These are phyloP conservation scores for Hypoxylon fragiforme DNA, from an alignment of 495 filamentous ascomycete species.

Conservation along the genomic window DNA sequence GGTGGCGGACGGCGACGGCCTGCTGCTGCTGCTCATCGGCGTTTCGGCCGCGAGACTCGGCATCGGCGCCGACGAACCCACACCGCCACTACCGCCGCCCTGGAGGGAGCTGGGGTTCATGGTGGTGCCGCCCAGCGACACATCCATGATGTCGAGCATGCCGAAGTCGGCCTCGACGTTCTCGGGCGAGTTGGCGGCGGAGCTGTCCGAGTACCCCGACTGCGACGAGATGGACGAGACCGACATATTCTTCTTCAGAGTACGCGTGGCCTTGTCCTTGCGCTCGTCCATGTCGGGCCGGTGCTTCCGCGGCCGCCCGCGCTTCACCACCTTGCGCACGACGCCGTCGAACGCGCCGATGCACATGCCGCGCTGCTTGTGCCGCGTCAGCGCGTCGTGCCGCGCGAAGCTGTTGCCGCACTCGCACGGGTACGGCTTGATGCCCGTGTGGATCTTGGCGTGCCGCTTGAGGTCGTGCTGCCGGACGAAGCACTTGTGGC, in stretches of 20 bases:
- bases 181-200: slow-evolving; percentile 49
- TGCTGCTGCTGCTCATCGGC: slow-evolving; percentile 29
- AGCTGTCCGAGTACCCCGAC: slow-evolving; percentile 55
- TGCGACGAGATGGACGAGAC: slow-evolving; percentile 51
- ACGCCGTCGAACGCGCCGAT: slow-evolving; percentile 86
- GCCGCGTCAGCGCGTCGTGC: slow-evolving; percentile 91
- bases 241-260: slow-evolving; percentile 55
- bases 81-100: too few species aligned
- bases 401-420: slow-evolving; percentile 91
- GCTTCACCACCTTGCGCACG: slow-evolving; percentile 61
- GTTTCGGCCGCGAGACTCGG: slow-evolving; percentile 35
- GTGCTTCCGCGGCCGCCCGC: slow-evolving; percentile 53
- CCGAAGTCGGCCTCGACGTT: slow-evolving; percentile 44
- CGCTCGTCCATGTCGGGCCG: slow-evolving; percentile 62
- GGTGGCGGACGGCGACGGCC: slow-evolving; percentile 43
- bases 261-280: slow-evolving; percentile 62
- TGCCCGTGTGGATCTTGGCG: slow-evolving; percentile 90
- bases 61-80: slow-evolving; percentile 46
- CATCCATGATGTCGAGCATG: slow-evolving; percentile 53
- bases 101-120: slow-evolving; percentile 47
- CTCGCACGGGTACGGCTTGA: slow-evolving; percentile 88
- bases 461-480: slow-evolving; percentile 97
- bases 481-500: slow-evolving; percentile 91
- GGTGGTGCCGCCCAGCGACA: slow-evolving; percentile 42
- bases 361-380: slow-evolving; percentile 93